A percentile compares a stretch with the other conserved stretches of the same genome.
Conservation (phyloP, 345 rosid genomes). For the Populus tremula region DNA sequence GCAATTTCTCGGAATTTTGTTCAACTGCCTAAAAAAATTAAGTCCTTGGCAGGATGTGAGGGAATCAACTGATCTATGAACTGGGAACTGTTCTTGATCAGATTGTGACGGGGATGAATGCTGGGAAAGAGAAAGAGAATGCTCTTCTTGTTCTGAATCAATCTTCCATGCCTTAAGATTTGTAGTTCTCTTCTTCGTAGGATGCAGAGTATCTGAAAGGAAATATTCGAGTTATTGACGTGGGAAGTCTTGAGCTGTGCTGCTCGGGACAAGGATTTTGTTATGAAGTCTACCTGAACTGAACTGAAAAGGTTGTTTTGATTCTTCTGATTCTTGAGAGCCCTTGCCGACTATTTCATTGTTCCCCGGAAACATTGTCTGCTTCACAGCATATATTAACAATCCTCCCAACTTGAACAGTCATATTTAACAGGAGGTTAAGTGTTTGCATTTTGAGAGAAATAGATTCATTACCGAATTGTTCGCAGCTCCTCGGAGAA, state of each 20-base stretch:
- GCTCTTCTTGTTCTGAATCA: conserved; percentile 66
- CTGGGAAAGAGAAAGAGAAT: conserved; percentile 62
- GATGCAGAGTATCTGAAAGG: conserved; percentile 35
- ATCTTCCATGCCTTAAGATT: conserved; percentile 39
- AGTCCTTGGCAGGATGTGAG: conserved; percentile 30
- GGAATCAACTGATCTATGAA: conserved; percentile 26
- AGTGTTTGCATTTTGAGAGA: background rate
- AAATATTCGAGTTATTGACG: background rate
- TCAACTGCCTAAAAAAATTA: conserved; percentile 38
- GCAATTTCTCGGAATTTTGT: conserved; percentile 27
- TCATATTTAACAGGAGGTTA: conserved; percentile 6
- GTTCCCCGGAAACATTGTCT: conserved; percentile 17
- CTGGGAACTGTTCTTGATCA: conserved; percentile 57
- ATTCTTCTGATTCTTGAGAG: conserved; percentile 27
- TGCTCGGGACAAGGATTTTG: background rate
- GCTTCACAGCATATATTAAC: conserved; percentile 18
- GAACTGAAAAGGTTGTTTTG: conserved; percentile 27
- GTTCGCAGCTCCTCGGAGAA: conserved; percentile 21
- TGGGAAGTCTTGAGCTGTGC: background rate
- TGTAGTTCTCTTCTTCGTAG: conserved; percentile 39
- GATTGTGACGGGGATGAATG: conserved; percentile 71
- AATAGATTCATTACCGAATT: conserved; percentile 26
- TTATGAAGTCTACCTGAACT: conserved; percentile 36
- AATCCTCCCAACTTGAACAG: conserved; percentile 3
- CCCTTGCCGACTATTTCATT: conserved; percentile 14